Evolutionary conservation across 768 basidiomycete species (phyloP), one percentile per base, ranked within the genome.

Genomic region (Terana coerulea): DNA sequence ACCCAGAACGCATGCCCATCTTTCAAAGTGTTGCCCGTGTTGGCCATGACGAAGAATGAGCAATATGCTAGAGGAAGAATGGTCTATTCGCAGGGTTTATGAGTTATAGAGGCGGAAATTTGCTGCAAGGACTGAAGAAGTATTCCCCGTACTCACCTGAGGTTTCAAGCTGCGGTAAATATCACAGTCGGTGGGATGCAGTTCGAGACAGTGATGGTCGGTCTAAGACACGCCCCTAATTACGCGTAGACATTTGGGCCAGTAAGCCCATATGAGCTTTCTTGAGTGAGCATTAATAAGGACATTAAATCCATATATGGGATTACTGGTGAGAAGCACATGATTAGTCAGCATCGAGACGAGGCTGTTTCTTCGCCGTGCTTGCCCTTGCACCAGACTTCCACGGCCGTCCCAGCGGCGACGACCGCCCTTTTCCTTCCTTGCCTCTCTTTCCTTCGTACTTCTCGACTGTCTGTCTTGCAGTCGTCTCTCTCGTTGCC

Each of bases 1-100:
- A 65, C 53, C 22, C 75, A 71, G 60, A 84, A 85, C 2, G 61
- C 66, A 54, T 78, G 77, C n/a, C n/a, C n/a, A n/a, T n/a, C n/a
- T 19, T 77, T 73, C 50, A 83, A 78, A 15, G 72, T 60, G 72
- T 64, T 61, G 49, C 64, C 61, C n/a, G 59, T 54, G 28, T 55
- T 59, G 17, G 59, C 50, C 55, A 62, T 68, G 46, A 52, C 51
- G 24, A 22, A 29, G 15, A 21, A 12, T n/a, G n/a, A n/a, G n/a
- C n/a, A n/a, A n/a, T n/a, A n/a, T n/a, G n/a, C n/a, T n/a, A n/a
- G n/a, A n/a, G n/a, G n/a, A n/a, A n/a, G n/a, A n/a, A n/a, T n/a
- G n/a, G n/a, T n/a, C n/a, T n/a, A n/a, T n/a, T n/a, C n/a, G n/a
- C n/a, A n/a, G n/a, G n/a, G n/a, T n/a, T n/a, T n/a, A n/a, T n/a